A percentile compares a stretch with the other conserved stretches of the same genome.
Conservation (phyloP, 495 filamentous ascomycete genomes). For the Penicillium cosmopolitanum region DNA sequence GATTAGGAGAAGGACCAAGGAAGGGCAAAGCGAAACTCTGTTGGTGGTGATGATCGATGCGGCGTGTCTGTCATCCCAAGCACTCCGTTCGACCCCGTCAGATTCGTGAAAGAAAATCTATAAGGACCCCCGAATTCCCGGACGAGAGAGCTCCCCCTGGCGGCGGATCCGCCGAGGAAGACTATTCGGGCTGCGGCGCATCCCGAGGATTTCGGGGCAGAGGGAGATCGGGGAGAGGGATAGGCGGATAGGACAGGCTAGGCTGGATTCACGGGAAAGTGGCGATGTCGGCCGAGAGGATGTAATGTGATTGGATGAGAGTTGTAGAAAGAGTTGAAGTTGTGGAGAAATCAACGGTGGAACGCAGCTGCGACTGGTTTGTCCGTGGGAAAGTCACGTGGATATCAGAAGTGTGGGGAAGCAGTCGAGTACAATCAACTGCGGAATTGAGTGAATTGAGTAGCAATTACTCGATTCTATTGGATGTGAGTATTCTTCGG, state of each 20-base stretch:
- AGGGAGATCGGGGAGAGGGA: constrained; percentile 4
- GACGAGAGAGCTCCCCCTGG: constrained; percentile 13
- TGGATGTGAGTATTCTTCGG: too few relatives aligned
- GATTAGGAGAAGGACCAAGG: constrained; percentile 3
- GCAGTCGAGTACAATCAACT: not conserved
- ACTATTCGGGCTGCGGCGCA: constrained; percentile 32
- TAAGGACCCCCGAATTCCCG: constrained; percentile 11
- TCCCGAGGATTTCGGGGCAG: constrained; percentile 21
- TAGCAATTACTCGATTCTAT: not conserved
- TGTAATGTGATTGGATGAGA: not conserved
- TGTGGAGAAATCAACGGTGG: constrained; percentile 21
- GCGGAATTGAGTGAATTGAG: not conserved
- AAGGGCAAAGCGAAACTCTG: constrained; percentile 1
- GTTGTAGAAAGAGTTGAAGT: not conserved
- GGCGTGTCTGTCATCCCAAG: not conserved
- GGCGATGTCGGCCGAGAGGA: constrained; percentile 42
- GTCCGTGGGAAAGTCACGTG: constrained; percentile 7
- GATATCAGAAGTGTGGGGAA: not conserved
- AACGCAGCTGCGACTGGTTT: not conserved
- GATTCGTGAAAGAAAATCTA: constrained; percentile 14
- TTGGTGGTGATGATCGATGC: constrained; percentile 2
- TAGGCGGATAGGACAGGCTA: not conserved
- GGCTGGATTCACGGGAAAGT: constrained; percentile 17
- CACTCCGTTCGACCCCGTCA: not conserved
- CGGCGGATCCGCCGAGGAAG: constrained; percentile 10